Conservation (phyloP, 2,329 filamentous ascomycete species). For the Pleurostoma richardsiae region DNA sequence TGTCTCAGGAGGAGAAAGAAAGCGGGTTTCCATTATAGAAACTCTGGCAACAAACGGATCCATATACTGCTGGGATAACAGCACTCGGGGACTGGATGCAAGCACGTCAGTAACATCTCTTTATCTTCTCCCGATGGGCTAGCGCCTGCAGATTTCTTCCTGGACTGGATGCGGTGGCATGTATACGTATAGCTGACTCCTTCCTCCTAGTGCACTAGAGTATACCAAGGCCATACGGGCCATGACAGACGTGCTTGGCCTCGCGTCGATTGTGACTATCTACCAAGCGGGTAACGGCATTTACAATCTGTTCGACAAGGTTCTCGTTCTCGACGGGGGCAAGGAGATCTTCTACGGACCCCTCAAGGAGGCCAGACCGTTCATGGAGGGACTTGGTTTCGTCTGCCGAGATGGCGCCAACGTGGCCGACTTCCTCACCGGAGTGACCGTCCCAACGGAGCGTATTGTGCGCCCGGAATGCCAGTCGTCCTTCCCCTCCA, state of each 20-base stretch:
- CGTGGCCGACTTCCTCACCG: constrained; percentile 61
- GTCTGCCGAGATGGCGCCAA: constrained; percentile 57
- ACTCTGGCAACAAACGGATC: constrained; percentile 51
- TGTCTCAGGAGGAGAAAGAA: constrained; percentile 53
- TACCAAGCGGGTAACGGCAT: constrained; percentile 70
- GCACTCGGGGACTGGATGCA: constrained; percentile 58
- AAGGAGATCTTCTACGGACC: constrained; percentile 63
- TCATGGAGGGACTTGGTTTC: constrained; percentile 63
- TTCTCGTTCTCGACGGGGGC: constrained; percentile 62
- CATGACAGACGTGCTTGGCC: constrained; percentile 57
- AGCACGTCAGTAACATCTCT: neutral
- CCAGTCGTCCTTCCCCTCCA: constrained; percentile 37
- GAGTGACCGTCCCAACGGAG: constrained; percentile 63
- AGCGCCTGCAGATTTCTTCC: no score
- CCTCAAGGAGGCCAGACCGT: constrained; percentile 50
- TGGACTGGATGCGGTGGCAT: no score
- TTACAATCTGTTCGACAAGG: constrained; percentile 66
- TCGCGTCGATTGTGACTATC: constrained; percentile 57
- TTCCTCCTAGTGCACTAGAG: constrained; percentile 41
- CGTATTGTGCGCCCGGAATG: constrained; percentile 48
- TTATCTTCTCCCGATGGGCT: no score
- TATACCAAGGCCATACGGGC: constrained; percentile 57
- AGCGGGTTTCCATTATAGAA: constrained; percentile 62
- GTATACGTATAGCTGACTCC: no score
- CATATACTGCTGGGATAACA: constrained; percentile 65